phyloP scores from a whole-genome alignment of 345 rosid genomes.

The Brassica nigra region DNA sequence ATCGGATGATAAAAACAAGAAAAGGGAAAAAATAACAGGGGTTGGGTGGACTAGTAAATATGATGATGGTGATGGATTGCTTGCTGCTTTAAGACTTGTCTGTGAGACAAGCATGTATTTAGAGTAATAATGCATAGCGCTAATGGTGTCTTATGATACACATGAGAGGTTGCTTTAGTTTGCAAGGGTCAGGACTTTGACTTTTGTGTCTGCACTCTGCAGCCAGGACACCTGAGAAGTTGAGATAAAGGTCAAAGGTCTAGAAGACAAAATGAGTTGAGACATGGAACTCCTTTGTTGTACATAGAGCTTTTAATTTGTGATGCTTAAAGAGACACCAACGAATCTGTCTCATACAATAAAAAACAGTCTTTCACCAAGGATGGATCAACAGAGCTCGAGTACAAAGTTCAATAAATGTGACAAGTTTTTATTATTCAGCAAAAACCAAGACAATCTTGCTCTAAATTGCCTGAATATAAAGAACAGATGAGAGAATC shows the following conservation, averaged over 20 bases:
- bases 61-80: not conserved
- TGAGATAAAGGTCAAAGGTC: not conserved
- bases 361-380: constrained; percentile 13
- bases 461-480: constrained; percentile 1
- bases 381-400: not conserved
- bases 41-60: constrained; percentile 26
- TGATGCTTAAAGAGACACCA: not conserved
- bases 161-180: constrained; percentile 29
- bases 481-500: not conserved
- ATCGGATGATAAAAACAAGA: constrained; percentile 32
- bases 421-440: constrained; percentile 34
- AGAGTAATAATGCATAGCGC: not conserved
- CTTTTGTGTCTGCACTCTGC: not conserved
- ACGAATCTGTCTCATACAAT: not conserved
- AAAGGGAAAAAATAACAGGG: not conserved
- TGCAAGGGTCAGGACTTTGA: constrained; percentile 26
- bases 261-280: not conserved
- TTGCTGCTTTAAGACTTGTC: not conserved
- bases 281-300: not conserved
- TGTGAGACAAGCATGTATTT: not conserved
- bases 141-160: constrained; percentile 25
- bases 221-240: constrained; percentile 6
- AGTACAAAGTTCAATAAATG: constrained; percentile 28
- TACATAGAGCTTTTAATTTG: not conserved
- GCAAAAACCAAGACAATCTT: constrained; percentile 31